These are phyloP conservation scores for Pezizomycotina sp. DNA, from an alignment of 2,329 filamentous ascomycete species.

Conservation along the genomic window DNA sequence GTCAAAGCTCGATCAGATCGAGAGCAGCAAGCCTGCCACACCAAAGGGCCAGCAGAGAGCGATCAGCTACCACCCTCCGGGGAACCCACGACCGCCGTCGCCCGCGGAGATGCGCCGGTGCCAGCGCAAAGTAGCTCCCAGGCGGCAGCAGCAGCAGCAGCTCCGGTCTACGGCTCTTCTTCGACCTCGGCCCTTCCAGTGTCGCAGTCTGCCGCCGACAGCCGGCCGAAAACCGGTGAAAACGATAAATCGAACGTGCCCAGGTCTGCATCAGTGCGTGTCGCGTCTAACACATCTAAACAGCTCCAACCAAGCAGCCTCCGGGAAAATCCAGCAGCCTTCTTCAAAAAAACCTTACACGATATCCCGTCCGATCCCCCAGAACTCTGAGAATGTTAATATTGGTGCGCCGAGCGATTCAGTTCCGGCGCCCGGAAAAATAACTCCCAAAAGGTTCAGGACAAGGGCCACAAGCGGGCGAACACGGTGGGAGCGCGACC, in stretches of 20 bases:
- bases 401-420: slow-evolving; percentile 43
- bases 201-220: slow-evolving; percentile 6
- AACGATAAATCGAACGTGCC: slow-evolving; percentile 14
- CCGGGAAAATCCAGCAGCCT: slow-evolving; percentile 78
- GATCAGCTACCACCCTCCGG: slow-evolving; percentile 13
- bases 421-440: slow-evolving; percentile 40
- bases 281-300: slow-evolving; percentile 11
- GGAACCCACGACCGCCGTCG: slow-evolving; percentile 15
- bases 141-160: slow-evolving; percentile 5
- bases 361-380: slow-evolving; percentile 50
- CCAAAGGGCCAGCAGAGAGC: slow-evolving; percentile 17
- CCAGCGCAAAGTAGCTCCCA: slow-evolving; percentile 7
- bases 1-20: slow-evolving; percentile 7
- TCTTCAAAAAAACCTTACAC: slow-evolving; percentile 49
- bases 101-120: slow-evolving; percentile 11
- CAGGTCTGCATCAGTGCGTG: slow-evolving; percentile 15
- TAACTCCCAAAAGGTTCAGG: slow-evolving; percentile 34
- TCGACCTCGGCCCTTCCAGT: slow-evolving; percentile 11
- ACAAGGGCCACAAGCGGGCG: slow-evolving; percentile 51
- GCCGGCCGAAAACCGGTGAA: slow-evolving; percentile 13
- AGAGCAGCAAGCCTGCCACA: slow-evolving; percentile 15
- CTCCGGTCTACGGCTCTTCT: slow-evolving; percentile 5
- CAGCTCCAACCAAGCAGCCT: slow-evolving; percentile 33
- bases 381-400: slow-evolving; percentile 36
- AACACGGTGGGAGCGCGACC: slow-evolving; percentile 54